Evolutionary conservation across 768 basidiomycete species (phyloP), one percentile per base, ranked within the genome.

Genomic region (Gloeophyllum trabeum): DNA sequence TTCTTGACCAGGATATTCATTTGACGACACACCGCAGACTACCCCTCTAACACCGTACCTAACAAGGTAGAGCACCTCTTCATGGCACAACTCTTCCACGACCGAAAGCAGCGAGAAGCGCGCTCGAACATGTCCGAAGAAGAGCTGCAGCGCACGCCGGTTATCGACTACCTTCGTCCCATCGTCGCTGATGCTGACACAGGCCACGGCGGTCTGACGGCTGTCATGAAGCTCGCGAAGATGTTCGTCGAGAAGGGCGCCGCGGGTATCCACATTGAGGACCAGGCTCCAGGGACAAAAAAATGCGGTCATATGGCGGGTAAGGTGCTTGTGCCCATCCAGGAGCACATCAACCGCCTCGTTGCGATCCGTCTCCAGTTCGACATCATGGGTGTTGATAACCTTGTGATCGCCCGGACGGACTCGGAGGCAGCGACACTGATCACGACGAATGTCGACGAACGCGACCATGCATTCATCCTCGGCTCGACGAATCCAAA

Each of bases 181-280:
- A 75, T 99, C 50, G 69, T 99, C 48, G 94, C 96, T 14, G 96
- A 99, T 62, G 96, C 91, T 7, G 96, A 99, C 60, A 98, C 96
- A 19, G 94, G 94, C 4, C 94, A 98, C 57, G 94, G 94, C 54
- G 94, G 94, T 47, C 67, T 98, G 51, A 97, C 93, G n/a, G 92
- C 96, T 14, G 80, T 90, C 47, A 94, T 98, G 90, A 98, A 97
- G 66, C 79, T 99, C 47, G 79, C 96, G 45, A 99, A 99, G 66
- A 80, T 99, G 76, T 97, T 99, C 57, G 91, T 97, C 49, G 96
- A 99, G 66, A 88, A 91, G 53, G 94, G 96, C 48, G 96, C 96
- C 0, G 93, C 96, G 13, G 96, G 94, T 18, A 90, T 99, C 41
- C 96, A 99, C 60, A 72, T 99, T 56, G 96, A 99, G 56, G 96